Conservation (phyloP, 2,329 filamentous ascomycete genomes). For the Lasiodiplodia sp. region DNA sequence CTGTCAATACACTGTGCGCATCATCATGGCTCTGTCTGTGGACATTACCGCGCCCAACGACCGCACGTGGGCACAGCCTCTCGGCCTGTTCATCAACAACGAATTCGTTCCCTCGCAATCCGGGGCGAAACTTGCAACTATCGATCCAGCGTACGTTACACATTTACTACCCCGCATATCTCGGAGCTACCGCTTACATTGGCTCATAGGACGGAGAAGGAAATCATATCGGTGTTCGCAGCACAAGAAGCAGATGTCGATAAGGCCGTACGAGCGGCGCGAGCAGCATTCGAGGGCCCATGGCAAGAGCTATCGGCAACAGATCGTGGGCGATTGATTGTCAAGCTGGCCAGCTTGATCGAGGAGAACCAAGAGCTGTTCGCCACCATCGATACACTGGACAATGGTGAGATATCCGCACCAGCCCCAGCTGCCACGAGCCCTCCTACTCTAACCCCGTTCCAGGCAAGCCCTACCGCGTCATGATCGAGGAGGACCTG, state of each 20-base stretch:
- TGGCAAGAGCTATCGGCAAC: slow-evolving; percentile 74
- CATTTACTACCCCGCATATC: background rate
- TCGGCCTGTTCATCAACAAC: slow-evolving; percentile 55
- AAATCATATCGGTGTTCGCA: slow-evolving; percentile 75
- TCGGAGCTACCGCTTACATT: background rate
- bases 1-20: slow-evolving; percentile 17
- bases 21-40: slow-evolving; percentile 42
- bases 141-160: slow-evolving; percentile 18
- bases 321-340: slow-evolving; percentile 72
- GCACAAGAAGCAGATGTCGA: slow-evolving; percentile 73
- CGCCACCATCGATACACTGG: slow-evolving; percentile 76
- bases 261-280: slow-evolving; percentile 72
- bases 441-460: too few relatives aligned
- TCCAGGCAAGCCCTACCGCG: slow-evolving; percentile 68
- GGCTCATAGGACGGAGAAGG: slow-evolving; percentile 64
- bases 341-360: slow-evolving; percentile 73
- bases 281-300: slow-evolving; percentile 70
- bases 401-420: slow-evolving; percentile 63
- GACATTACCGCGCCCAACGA: slow-evolving; percentile 50
- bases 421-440: background rate
- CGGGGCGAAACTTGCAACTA: slow-evolving; percentile 13
- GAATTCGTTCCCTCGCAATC: slow-evolving; percentile 48
- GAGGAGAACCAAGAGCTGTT: slow-evolving; percentile 68
- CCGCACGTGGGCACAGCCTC: slow-evolving; percentile 47
- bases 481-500: slow-evolving; percentile 71